Base-by-base conservation (phyloP, 139 green algal species). In the Microglena sp. region DNA sequence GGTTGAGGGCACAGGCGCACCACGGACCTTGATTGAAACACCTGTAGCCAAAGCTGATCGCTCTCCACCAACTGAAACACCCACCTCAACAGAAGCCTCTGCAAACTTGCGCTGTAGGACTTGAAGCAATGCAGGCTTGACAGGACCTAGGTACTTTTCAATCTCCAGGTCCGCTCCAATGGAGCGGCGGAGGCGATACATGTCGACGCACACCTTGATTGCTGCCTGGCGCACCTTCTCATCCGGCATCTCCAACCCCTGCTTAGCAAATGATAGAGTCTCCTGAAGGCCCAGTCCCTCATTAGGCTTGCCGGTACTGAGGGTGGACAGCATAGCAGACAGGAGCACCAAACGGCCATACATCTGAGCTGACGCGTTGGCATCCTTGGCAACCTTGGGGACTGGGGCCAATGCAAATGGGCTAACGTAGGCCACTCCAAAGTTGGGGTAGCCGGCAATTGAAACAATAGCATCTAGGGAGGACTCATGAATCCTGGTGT, bases 401-500 rank as follows among this genome's bases (percentile, higher is more conserved):
- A 63, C 24, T 28, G 36, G 21, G 6, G 56, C 24, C 56, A 63
- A 24, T 8, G 56, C 56, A 36, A 63, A 63, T n/a, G 56, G 56
- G 26, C 21, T 29, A 8, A 63, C 24, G 24, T 63, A 63, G 8
- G 21, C 56, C 11, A n/a, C 24, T 27, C 56, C 56, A 43, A 63
- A 63, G 56, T 15, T n/a, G 43, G 56, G 30, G 26, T 35, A 40
- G 28, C 26, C 28, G 28, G 56, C 56, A 11, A 40, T 28, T 27
- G 24, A 45, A 11, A 63, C 7, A 7, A 63, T 27, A 15, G 56
- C 43, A 18, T 53, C 18, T 8, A 60, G 53, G 53, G 53, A 26
- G 18, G 53, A 22, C 24, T 60, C 53, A 60, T 60, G 53, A 36
- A 74, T 74, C 18, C 59, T 45, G 0, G 59, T 33, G 50, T 74